Conservation (phyloP, 805 yeast species). For the Grigorovia humatica region DNA sequence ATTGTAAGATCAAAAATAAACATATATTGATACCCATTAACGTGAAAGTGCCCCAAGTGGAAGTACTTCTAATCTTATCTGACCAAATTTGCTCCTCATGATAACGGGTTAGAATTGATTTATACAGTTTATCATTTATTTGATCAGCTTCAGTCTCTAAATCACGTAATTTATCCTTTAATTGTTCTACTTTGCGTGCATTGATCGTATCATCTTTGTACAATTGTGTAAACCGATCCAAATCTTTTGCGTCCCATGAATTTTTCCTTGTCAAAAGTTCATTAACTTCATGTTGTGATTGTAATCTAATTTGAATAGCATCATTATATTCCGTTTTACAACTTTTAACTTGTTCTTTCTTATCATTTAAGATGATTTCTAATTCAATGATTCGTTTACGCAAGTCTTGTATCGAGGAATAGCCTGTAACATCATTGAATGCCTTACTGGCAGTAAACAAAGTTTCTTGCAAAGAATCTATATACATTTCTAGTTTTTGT, state of each 20-base stretch:
- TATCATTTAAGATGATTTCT: slow-evolving; percentile 42
- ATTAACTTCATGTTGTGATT: slow-evolving; percentile 75
- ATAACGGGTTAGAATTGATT: slow-evolving; percentile 74
- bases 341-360: slow-evolving; percentile 38
- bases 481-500: slow-evolving; percentile 37
- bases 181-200: slow-evolving; percentile 45
- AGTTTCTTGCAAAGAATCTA: slow-evolving; percentile 47
- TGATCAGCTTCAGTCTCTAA: slow-evolving; percentile 60
- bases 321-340: slow-evolving; percentile 44
- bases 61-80: slow-evolving; percentile 85
- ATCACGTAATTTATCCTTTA: slow-evolving; percentile 38
- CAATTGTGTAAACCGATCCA: slow-evolving; percentile 73
- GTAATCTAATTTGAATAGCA: slow-evolving; percentile 54
- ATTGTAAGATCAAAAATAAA: slow-evolving; percentile 70
- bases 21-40: slow-evolving; percentile 80
- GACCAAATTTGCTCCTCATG: slow-evolving; percentile 98
- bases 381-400: slow-evolving; percentile 46
- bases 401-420: slow-evolving; percentile 64
- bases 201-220: slow-evolving; percentile 74
- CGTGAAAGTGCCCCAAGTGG: slow-evolving; percentile 93
- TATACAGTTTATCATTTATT: slow-evolving; percentile 55
- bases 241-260: slow-evolving; percentile 67
- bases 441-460: slow-evolving; percentile 53
- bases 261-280: slow-evolving; percentile 79
- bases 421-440: slow-evolving; percentile 87